Evolutionary conservation across 306 rosid species (phyloP).

Genomic region (Quercus alba): DNA sequence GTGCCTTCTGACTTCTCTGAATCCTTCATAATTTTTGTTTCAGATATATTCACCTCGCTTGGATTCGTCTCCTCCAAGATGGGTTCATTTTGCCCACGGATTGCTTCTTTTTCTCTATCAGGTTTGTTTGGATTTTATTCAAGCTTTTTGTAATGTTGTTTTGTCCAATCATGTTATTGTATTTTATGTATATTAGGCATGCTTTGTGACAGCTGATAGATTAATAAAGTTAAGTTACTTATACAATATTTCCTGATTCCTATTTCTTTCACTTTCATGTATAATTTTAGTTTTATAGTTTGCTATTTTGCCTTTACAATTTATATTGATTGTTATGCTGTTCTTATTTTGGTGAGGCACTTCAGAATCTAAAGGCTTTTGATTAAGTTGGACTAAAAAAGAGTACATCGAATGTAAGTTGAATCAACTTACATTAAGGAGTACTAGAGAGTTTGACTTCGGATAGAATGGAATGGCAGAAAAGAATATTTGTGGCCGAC

Average conservation of each 20-base stretch:
- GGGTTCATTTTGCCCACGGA: slow-evolving; percentile 93
- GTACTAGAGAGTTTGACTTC: no score
- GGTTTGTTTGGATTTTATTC: slow-evolving; percentile 39
- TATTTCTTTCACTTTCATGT: neutral
- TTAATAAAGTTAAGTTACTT: neutral
- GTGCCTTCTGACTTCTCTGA: neutral
- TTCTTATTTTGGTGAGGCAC: neutral
- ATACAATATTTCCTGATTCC: neutral
- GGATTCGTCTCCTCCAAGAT: slow-evolving; percentile 94
- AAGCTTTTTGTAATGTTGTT: neutral
- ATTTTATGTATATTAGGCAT: neutral
- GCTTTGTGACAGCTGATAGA: neutral
- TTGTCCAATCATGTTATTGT: neutral
- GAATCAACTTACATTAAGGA: no score
- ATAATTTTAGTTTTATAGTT: neutral
- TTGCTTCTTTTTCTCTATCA: slow-evolving; percentile 90
- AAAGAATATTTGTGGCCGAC: no score
- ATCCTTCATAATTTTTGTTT: slow-evolving; percentile 7
- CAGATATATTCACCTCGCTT: slow-evolving; percentile 84
- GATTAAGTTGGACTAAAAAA: no score
- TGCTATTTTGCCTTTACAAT: neutral
- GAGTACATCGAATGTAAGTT: no score
- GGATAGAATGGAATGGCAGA: no score
- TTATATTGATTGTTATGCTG: neutral
- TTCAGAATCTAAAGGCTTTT: no score